Base-by-base conservation (phyloP, 2,329 filamentous ascomycete species). In the Curvularia eragrostidis region DNA sequence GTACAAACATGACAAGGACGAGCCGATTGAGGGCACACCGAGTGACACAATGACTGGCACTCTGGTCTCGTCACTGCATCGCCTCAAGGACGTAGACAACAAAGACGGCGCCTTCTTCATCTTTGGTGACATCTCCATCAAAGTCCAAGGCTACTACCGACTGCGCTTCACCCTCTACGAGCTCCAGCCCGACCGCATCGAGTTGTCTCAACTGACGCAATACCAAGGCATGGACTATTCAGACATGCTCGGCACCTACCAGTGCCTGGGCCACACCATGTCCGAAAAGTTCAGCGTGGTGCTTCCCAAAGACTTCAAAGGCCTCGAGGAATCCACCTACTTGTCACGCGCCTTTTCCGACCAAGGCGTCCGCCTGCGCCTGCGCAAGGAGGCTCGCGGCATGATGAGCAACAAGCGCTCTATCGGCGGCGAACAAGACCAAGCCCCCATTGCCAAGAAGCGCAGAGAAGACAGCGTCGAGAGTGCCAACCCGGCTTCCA, bases 121-220 rank as follows among this genome's bases (percentile, higher is more conserved):
- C n/a, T 96, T 96, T 76, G 90, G 90, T 5, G 92, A 97, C 75
- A 81, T 97, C 21, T 95, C 91, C 0, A 87, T 94, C 59, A 89
- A 89, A 71, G 81, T 87, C 23, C 86, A 90, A 67, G 93, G 93
- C 28, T 82, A 81, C 19, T 94, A 88, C 72, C 83, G 88, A 34
- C 82, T 97, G 38, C 85, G 87, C 54, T 96, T 97, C 73, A 89
- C 86, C 48, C 82, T 96, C 13, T 93, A 89, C 75, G 90, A 74
- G 51, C 48, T 54, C n/a, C 51, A 46, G 38, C 72, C 66, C 61
- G 62, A 68, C 66, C 46, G 46, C 19, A 68, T 70, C 49, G 73
- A 81, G 52, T 15, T 36, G 10, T 3, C 12, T 6, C 32, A 38
- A 3, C 26, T 46, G 7, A 15, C 24, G 9, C n/a, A 19, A 19